phyloP scores from a whole-genome alignment of 345 rosid species.

The Salix purpurea region DNA sequence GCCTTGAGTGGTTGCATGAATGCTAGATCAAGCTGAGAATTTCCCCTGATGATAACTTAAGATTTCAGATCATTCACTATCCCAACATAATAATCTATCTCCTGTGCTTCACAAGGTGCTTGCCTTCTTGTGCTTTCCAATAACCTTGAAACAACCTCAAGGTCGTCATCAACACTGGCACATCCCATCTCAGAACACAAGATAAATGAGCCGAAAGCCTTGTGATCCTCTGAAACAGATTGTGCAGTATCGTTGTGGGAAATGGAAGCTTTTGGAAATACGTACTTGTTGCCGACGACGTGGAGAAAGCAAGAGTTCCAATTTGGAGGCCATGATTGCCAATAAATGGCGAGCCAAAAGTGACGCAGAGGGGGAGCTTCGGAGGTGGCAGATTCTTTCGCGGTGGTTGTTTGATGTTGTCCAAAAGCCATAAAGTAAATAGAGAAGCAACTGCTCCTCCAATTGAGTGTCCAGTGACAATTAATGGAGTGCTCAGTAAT shows the following conservation, averaged over 20 bases:
- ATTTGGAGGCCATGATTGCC: constrained; percentile 33
- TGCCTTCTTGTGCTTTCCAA: constrained; percentile 3
- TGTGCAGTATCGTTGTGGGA: not conserved
- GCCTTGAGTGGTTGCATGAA: constrained; percentile 4
- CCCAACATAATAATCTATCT: constrained; percentile 9
- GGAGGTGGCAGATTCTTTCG: not conserved
- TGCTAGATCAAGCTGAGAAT: not conserved
- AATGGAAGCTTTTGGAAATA: constrained; percentile 26
- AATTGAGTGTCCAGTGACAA: too few relatives aligned
- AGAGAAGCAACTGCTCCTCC: constrained; percentile 75
- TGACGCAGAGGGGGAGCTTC: constrained; percentile 51
- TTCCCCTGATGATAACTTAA: constrained; percentile 11
- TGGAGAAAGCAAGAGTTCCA: constrained; percentile 59
- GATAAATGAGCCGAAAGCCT: constrained; percentile 56
- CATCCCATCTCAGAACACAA: constrained; percentile 32
- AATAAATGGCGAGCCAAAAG: constrained; percentile 60
- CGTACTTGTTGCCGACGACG: constrained; percentile 36
- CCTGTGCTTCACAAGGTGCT: constrained; percentile 6
- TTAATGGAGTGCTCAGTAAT: constrained; percentile 19
- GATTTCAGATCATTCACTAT: constrained; percentile 10
- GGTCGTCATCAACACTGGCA: constrained; percentile 42
- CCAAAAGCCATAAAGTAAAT: constrained; percentile 58
- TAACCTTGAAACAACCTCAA: constrained; percentile 30
- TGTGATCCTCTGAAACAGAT: constrained; percentile 11
- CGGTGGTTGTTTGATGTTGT: constrained; percentile 8